Evolutionary conservation across 2,329 filamentous ascomycete species (phyloP).

Genomic region (Aspergillus quadrilineatus): DNA sequence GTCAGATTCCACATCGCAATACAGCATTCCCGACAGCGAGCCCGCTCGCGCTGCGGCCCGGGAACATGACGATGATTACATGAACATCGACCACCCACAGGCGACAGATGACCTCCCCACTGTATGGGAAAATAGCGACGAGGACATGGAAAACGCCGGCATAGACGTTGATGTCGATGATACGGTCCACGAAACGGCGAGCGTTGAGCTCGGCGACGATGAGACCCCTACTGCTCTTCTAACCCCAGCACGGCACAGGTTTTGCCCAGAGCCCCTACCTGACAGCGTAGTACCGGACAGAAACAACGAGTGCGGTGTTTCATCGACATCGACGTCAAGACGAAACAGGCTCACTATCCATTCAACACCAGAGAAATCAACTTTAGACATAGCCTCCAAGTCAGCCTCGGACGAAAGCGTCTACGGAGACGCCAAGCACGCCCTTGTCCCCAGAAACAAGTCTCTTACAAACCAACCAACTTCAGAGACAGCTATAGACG

Average conservation of each 20-base stretch:
- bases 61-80: not conserved
- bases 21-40: slow-evolving; percentile 13
- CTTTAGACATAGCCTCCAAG: not conserved
- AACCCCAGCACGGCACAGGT: not conserved
- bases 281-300: no score
- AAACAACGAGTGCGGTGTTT: no score
- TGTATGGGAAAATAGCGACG: not conserved
- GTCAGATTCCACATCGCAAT: slow-evolving; percentile 2
- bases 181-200: slow-evolving; percentile 34
- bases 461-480: not conserved
- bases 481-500: no score
- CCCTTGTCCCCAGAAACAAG: not conserved
- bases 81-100: not conserved
- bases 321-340: not conserved
- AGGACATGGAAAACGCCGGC: slow-evolving; percentile 16
- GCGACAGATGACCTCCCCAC: not conserved
- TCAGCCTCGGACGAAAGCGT: not conserved
- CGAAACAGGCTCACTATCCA: not conserved
- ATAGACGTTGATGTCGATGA: slow-evolving; percentile 18
- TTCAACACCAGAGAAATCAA: not conserved
- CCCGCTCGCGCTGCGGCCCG: not conserved
- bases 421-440: no score
- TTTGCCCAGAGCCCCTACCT: no score
- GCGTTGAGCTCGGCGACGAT: slow-evolving; percentile 39
- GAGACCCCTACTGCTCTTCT: slow-evolving; percentile 11